Percentiles rank a stretch among this genome's conserved stretches.
phyloP scores from a whole-genome alignment of 306 rosid genomes.

The Cucurbita argyrosperma region DNA sequence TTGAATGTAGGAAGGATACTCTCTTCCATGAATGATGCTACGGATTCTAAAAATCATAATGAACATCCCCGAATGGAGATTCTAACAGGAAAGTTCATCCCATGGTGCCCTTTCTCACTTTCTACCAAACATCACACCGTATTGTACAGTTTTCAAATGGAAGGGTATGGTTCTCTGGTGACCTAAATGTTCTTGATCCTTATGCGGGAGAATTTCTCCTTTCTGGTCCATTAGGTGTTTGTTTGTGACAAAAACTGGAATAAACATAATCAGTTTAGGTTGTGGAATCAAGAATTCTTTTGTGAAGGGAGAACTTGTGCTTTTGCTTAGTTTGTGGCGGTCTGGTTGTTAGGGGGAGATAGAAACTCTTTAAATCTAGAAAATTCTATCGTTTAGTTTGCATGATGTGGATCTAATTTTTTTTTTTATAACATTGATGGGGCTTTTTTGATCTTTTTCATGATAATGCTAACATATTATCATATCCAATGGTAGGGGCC shows the following conservation, averaged over 20 bases:
- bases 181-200: neutral
- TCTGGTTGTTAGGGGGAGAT: neutral
- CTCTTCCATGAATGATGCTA: constrained; percentile 30
- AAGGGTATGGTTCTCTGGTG: constrained; percentile 34
- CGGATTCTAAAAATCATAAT: constrained; percentile 22
- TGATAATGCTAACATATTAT: neutral
- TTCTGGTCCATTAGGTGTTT: neutral
- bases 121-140: constrained; percentile 77
- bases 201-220: neutral
- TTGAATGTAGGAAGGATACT: constrained; percentile 72
- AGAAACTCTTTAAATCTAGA: neutral
- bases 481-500: constrained; percentile 51
- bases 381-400: neutral
- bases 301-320: neutral
- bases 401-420: neutral
- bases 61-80: constrained; percentile 23
- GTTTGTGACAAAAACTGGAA: neutral
- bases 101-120: constrained; percentile 58
- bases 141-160: constrained; percentile 98
- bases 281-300: neutral
- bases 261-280: no score
- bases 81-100: constrained; percentile 27
- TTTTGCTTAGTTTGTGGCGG: neutral
- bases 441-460: no score
- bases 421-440: neutral